Conservation (phyloP, 75 land plant species). For the Sequoia sempervirens region DNA sequence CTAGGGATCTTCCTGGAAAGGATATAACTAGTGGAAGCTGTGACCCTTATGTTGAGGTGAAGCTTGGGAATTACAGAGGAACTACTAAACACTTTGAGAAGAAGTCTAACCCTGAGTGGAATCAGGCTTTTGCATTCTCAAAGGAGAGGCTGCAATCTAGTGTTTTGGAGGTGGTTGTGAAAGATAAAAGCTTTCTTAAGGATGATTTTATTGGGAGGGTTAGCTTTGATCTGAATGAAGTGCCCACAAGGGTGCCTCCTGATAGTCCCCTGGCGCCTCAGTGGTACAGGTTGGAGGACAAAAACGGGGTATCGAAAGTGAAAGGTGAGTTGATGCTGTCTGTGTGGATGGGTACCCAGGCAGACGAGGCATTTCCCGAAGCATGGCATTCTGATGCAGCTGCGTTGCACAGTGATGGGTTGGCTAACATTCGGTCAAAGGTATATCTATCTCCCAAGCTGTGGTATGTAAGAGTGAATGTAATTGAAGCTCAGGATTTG, state of each 20-base stretch:
- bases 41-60: slow-evolving; percentile 74
- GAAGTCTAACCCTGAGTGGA: slow-evolving; percentile 74
- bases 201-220: slow-evolving; percentile 79
- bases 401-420: slow-evolving; percentile 37
- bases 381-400: slow-evolving; percentile 93
- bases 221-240: slow-evolving; percentile 66
- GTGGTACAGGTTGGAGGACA: slow-evolving; percentile 84
- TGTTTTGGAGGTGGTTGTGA: slow-evolving; percentile 56
- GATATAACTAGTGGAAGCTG: slow-evolving; percentile 41
- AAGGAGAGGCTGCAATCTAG: slow-evolving; percentile 66
- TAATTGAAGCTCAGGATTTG: slow-evolving; percentile 68
- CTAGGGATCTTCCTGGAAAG: slow-evolving; percentile 48
- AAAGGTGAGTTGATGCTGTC: slow-evolving; percentile 80
- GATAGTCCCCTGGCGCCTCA: slow-evolving; percentile 93
- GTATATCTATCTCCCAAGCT: slow-evolving; percentile 66
- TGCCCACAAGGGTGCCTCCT: slow-evolving; percentile 81
- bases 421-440: slow-evolving; percentile 31
- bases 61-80: slow-evolving; percentile 72
- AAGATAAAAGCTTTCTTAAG: slow-evolving; percentile 60
- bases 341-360: slow-evolving; percentile 90
- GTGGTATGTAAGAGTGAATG: slow-evolving; percentile 65
- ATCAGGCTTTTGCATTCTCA: slow-evolving; percentile 82
- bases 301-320: slow-evolving; percentile 47
- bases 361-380: slow-evolving; percentile 89
- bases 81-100: slow-evolving; percentile 57